Evolutionary conservation across 2,329 filamentous ascomycete genomes (phyloP), one percentile per base, ranked within the genome.

Genomic region (Penicillium sp.): DNA sequence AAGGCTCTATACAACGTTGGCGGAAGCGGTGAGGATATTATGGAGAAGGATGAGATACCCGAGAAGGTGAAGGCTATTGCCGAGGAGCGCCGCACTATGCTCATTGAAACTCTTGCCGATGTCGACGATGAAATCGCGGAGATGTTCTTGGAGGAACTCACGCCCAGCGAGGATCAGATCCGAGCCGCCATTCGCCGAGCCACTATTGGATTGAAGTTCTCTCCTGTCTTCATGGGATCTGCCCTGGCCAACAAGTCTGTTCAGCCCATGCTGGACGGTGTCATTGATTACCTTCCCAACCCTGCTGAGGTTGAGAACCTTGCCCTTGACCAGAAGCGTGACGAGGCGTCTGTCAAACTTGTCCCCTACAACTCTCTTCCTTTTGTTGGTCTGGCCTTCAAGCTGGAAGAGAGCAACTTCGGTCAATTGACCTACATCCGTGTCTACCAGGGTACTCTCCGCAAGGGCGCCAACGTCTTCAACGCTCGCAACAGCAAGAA

Each of bases 61-160:
- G 86, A 85, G n/a, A 85, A 92, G 39, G 79, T 96, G 24, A 81
- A 86, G 67, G 82, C 84, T n/a, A 73, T 96, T 35, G 92, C 85
- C 20, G 82, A 89, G 64, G 88, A 97, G 79, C 92, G 92, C 79
- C 85, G 92, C 60, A 85, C 87, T 69, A 87, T 88, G 67, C 82
- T 99, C 58, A 92, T 99, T 59, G 94, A 97, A 79, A 96, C 92
- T 64, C 83, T 99, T 52, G 94, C 94, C 26, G 94, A 99, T 77
- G 93, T 97, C 43, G 94, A 99, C 69, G 94, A 99, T 66, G 92
- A 97, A 74, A 97, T 99, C 58, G 93, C 93, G 22, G 92, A 99
- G 76, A 80, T 97, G 50, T 97, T 92, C 81, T 78, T 99, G 51
- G 92, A 96, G 4, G 94, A 97, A 76, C 77, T 84, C 67, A 88